Base-by-base conservation (phyloP, 192 early-diverging fungal genomes). In the Piromyces finnis region DNA sequence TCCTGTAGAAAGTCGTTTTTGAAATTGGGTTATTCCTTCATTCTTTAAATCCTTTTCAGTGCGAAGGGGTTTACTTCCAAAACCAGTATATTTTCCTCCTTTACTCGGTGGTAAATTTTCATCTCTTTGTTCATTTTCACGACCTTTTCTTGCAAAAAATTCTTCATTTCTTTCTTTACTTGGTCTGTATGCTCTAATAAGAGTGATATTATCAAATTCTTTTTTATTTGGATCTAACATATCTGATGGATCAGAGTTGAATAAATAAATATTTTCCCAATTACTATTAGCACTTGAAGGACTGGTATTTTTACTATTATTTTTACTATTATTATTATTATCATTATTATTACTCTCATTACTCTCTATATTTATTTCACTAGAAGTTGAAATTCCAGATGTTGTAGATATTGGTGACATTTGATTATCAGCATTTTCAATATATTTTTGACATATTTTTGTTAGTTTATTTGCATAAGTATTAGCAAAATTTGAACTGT, bases 31-130 rank as follows among this genome's bases (percentile, higher is more conserved):
- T 11, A 68, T 5, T 26, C 9, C 22, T 22, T 68, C 51, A 68
- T 68, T 68, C n/a, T 26, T 2, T 1, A 5, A 0, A 17, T 17
- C 26, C 0, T 26, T 26, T n/a, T 68, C 26, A 9, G 26, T 68
- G 3, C 9, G 22, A 11, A 68, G 26, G n/a, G 51, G 30, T 30
- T 88, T 82, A 78, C 89, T 92, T 36, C 93, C 93, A 79, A 94
- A 94, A 0, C 93, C 93, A 15, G 84, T 86, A 81, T 92, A 94
- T 83, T 90, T 91, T 28, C 93, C 93, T 18, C 93, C 93, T 82
- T 94, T 92, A 81, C 83, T 91, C 6, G 93, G 93, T 26, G 93
- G 91, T 41, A 93, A 80, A 51, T 86, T 36, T n/a, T 89, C 90
- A 12, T 89, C 81, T 41, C 93, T 84, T 29, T 28, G 27, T 15